A percentile compares a stretch with the other conserved stretches of the same genome.
Conservation (phyloP, 306 rosid species). For the Cajanus cajan region DNA sequence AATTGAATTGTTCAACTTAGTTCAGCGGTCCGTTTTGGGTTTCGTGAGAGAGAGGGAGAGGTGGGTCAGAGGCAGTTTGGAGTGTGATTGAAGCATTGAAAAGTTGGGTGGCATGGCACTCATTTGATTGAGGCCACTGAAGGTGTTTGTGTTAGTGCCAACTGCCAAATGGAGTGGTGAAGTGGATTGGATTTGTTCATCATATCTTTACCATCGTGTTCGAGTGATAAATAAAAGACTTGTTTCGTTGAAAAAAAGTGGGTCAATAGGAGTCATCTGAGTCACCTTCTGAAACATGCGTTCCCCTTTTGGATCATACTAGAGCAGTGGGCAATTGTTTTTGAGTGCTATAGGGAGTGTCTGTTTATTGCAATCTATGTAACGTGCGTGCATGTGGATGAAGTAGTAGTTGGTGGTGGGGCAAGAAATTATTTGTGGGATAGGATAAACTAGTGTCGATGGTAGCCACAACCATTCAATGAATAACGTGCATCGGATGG, state of each 20-base stretch:
- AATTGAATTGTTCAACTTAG: constrained; percentile 34
- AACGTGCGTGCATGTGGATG: constrained; percentile 40
- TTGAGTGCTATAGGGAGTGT: constrained; percentile 18
- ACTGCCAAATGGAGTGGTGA: constrained; percentile 2
- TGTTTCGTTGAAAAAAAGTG: background rate
- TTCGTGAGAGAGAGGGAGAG: constrained; percentile 7
- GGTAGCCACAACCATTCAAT: constrained; percentile 27
- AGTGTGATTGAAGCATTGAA: constrained; percentile 10
- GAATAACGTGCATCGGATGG: constrained; percentile 24
- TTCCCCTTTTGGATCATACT: background rate
- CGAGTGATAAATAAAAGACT: background rate
- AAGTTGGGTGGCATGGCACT: constrained; percentile 15
- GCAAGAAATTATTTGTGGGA: constrained; percentile 16
- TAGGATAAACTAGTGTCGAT: background rate
- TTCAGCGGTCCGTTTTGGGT: background rate
- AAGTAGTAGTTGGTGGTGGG: constrained; percentile 31
- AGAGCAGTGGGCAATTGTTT: constrained; percentile 13
- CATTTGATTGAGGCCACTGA: constrained; percentile 5
- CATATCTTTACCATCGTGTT: background rate
- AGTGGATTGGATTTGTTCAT: background rate
- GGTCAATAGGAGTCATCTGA: constrained; percentile 1
- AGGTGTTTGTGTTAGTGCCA: background rate
- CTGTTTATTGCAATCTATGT: background rate
- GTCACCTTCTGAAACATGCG: constrained; percentile 16
- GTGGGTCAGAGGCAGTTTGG: constrained; percentile 3